These are phyloP conservation scores for Phytophthora brassicae DNA, from an alignment of 352 stramenopile species.

Conservation along the genomic window DNA sequence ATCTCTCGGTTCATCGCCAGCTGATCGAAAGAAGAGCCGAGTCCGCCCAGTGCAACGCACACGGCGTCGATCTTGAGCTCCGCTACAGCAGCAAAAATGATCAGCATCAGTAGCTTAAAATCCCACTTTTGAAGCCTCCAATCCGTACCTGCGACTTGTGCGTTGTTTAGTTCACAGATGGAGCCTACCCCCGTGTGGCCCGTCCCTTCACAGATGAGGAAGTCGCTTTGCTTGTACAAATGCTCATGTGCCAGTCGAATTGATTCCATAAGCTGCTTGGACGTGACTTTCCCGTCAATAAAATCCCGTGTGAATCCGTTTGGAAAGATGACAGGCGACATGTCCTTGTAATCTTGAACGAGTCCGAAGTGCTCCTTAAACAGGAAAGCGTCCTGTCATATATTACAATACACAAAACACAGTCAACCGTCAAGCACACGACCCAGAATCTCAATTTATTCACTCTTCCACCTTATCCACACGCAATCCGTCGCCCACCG, in stretches of 20 bases:
- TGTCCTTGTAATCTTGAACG: constrained; percentile 95
- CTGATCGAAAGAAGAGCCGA: constrained; percentile 87
- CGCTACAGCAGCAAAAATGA: constrained; percentile 32
- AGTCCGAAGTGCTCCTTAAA: constrained; percentile 97
- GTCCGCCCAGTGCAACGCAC: constrained; percentile 73
- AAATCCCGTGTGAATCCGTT: constrained; percentile 96
- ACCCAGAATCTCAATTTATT: too few relatives aligned
- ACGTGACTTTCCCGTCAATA: constrained; percentile 95
- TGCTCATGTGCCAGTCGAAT: constrained; percentile 85
- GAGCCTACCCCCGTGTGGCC: constrained; percentile 90
- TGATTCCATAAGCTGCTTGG: constrained; percentile 68
- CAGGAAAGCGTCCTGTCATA: constrained; percentile 87
- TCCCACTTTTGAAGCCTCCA: not conserved
- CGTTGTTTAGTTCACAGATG: constrained; percentile 91
- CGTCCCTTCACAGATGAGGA: constrained; percentile 95
- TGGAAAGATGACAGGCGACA: constrained; percentile 98
- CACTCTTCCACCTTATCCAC: constrained; percentile 89
- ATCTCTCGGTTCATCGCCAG: constrained; percentile 85
- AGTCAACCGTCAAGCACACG: not conserved
- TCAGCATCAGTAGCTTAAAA: constrained; percentile 5
- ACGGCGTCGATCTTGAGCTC: constrained; percentile 83
- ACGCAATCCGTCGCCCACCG: constrained; percentile 75
- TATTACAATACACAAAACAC: not conserved
- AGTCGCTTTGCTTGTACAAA: constrained; percentile 86
- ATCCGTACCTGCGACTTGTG: constrained; percentile 74